Evolutionary conservation across 202 grass and related monocot genomes (phyloP), one percentile per base, ranked within the genome.

Genomic region (Setaria italica): DNA sequence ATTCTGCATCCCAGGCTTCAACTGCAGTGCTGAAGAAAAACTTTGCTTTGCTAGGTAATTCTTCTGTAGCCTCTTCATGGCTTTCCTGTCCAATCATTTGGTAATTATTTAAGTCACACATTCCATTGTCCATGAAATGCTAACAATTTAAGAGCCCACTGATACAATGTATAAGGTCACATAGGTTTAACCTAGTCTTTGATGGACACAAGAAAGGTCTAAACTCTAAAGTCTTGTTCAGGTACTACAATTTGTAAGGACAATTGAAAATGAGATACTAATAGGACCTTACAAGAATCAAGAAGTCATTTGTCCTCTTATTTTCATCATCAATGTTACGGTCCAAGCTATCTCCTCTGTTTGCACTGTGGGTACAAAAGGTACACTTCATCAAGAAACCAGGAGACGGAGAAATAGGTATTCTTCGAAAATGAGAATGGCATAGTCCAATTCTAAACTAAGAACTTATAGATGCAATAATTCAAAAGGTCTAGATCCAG

Each of bases 261-360:
- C 51, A 43, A 57, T 55, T 66, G 65, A 76, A 33, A 88, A 65
- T 78, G n/a, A 80, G 56, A 73, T 48, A 81, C 48, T 76, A 90
- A 35, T 5, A 66, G 67, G 72, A 81, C 82, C 88, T 91, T 94
- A 99, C 97, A 89, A 99, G 97, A 85, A 99, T 87, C 69, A 99
- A 92, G 59, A 94, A 99, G 80, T 99, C 94, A 2, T 96, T 88
- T 54, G 90, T 99, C 67, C 30, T 84, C 11, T 65, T 85, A 80
- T 88, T 96, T 93, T 99, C 94, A 11, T 97, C 90, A 56, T 97
- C 92, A 73, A 99, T 94, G 64, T 87, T 92, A 74, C 90, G 97
- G 54, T 99, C 97, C 88, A 99, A 94, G 80, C 90, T 99, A 91
- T 99, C 97, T 76, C 97, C 97, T 78, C 97, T 87, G 86, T 97